Conservation (phyloP, 169 alveolate genomes). For the Cryptosporidium muris region DNA sequence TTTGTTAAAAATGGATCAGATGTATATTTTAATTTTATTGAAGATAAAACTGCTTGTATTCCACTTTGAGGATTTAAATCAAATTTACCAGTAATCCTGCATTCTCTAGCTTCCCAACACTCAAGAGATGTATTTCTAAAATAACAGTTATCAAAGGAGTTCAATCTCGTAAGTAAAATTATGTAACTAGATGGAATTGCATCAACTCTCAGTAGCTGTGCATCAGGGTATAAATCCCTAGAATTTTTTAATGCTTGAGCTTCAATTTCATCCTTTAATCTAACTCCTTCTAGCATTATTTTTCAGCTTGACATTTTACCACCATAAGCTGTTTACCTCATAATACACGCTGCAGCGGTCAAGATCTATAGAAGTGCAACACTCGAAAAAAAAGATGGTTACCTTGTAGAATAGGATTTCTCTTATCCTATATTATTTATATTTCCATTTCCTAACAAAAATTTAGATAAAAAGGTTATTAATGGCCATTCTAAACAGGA, state of each 20-base stretch:
- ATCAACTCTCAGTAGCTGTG: conserved; percentile 7
- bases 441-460: too few species aligned
- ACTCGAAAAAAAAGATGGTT: neutral
- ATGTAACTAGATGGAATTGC: conserved; percentile 18
- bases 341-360: too few species aligned
- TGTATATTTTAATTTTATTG: conserved; percentile 24
- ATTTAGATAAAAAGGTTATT: too few species aligned
- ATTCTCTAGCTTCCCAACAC: conserved; percentile 67
- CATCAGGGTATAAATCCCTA: conserved; percentile 31
- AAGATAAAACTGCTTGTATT: conserved; percentile 3
- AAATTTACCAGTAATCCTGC: conserved; percentile 44
- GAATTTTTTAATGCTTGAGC: neutral
- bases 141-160: conserved; percentile 38
- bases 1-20: neutral
- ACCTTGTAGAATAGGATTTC: too few species aligned
- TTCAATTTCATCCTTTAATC: too few species aligned
- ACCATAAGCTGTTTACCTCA: too few species aligned
- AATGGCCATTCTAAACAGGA: too few species aligned
- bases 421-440: too few species aligned
- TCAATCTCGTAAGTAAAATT: conserved; percentile 30
- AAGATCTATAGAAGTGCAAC: too few species aligned
- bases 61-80: conserved; percentile 31
- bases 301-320: too few species aligned
- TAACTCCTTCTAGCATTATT: too few species aligned
- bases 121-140: conserved; percentile 39